These are phyloP conservation scores for Agaricales sp. DNA, from an alignment of 1,284 basidiomycete species.

Conservation along the genomic window DNA sequence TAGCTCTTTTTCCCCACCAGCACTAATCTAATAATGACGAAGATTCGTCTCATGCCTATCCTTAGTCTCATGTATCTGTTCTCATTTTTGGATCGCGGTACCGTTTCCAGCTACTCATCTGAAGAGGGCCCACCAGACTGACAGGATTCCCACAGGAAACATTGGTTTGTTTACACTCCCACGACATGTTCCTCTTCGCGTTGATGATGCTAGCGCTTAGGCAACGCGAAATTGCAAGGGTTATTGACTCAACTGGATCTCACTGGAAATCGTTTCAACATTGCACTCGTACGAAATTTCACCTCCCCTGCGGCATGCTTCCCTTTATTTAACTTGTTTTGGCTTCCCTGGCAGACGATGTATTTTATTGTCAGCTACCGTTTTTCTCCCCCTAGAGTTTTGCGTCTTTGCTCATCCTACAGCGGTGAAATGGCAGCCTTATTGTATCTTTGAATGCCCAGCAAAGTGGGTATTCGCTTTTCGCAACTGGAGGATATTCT, in stretches of 20 bases:
- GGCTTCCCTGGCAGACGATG: constrained; percentile 62
- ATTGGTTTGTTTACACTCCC: constrained; percentile 31
- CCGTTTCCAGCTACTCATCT: constrained; percentile 8
- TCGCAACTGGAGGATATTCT: constrained; percentile 25
- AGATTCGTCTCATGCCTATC: constrained; percentile 43
- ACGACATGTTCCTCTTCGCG: background rate
- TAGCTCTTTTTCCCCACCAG: background rate
- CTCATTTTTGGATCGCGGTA: constrained; percentile 57
- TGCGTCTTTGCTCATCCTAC: background rate
- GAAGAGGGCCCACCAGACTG: background rate
- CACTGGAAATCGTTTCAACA: constrained; percentile 51
- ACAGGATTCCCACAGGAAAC: constrained; percentile 29
- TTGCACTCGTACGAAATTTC: constrained; percentile 39
- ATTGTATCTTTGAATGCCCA: constrained; percentile 51
- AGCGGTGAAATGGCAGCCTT: constrained; percentile 29
- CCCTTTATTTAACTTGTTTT: background rate
- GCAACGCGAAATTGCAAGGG: constrained; percentile 59
- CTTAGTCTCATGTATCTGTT: constrained; percentile 53
- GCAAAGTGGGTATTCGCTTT: constrained; percentile 35
- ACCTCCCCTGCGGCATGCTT: background rate
- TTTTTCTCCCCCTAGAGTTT: background rate
- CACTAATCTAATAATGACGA: background rate
- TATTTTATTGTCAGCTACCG: constrained; percentile 52
- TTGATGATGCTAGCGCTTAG: constrained; percentile 20
- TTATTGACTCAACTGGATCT: constrained; percentile 41